Percentiles rank a stretch among this genome's conserved stretches.
phyloP scores from a whole-genome alignment of 1,139 yeast species.

The Hanseniaspora gamundiae region DNA sequence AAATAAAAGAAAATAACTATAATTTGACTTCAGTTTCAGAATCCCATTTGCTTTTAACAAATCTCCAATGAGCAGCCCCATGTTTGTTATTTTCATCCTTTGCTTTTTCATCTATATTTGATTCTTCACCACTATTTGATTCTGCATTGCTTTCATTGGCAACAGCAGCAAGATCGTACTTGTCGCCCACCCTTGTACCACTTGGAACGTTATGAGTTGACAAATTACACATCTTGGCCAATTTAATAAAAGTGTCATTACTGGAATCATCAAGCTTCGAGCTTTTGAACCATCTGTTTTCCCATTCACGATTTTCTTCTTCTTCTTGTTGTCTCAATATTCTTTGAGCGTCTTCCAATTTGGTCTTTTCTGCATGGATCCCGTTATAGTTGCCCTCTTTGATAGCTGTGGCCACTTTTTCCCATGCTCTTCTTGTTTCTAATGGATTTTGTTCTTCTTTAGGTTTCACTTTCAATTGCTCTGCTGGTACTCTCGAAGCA shows the following conservation, averaged over 20 bases:
- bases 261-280: constrained; percentile 28
- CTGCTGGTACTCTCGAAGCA: constrained; percentile 40
- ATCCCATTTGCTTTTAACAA: background rate
- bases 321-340: constrained; percentile 62
- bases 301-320: constrained; percentile 53
- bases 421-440: constrained; percentile 82
- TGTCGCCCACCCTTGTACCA: constrained; percentile 44
- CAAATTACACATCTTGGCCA: constrained; percentile 43
- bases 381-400: constrained; percentile 57
- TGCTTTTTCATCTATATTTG: too few relatives aligned
- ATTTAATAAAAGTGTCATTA: constrained; percentile 30
- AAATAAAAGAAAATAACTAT: too few relatives aligned
- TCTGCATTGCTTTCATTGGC: constrained; percentile 24
- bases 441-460: constrained; percentile 60
- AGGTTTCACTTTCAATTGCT: constrained; percentile 61
- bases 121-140: constrained; percentile 58
- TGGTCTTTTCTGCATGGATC: constrained; percentile 62
- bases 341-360: constrained; percentile 74
- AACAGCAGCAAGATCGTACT: constrained; percentile 28
- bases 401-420: constrained; percentile 78
- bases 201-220: constrained; percentile 57
- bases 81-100: too few relatives aligned
- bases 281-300: constrained; percentile 64
- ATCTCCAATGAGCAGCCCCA: background rate
- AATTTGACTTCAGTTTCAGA: background rate